Conservation (phyloP, 805 yeast species). For the Saturnispora bothae region DNA sequence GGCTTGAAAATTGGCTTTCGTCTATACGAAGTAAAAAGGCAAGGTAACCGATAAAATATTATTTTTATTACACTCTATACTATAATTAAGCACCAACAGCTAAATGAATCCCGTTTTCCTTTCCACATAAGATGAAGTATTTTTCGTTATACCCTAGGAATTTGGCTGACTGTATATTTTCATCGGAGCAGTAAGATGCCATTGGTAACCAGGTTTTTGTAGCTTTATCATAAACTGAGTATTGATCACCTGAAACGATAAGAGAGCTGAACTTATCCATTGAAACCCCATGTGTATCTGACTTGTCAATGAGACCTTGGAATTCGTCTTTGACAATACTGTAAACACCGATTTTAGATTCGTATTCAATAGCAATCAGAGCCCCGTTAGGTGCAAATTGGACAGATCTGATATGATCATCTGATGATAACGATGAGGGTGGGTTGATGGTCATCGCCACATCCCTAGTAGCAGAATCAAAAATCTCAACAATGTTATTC, state of each 20-base stretch:
- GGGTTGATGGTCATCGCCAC: slow-evolving; percentile 9
- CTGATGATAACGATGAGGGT: not conserved
- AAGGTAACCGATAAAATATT: too few species aligned
- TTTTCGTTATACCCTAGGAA: not conserved
- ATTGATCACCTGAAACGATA: slow-evolving; percentile 1
- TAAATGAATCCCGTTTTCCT: not conserved
- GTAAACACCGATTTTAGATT: slow-evolving; percentile 13
- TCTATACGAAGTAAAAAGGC: too few species aligned
- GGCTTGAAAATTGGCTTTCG: too few species aligned
- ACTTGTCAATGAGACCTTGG: not conserved
- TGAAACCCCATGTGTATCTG: not conserved
- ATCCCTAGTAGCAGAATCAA: slow-evolving; percentile 9
- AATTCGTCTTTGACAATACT: slow-evolving; percentile 18
- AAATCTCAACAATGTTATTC: slow-evolving; percentile 11
- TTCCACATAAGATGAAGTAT: slow-evolving; percentile 1
- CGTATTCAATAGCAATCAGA: slow-evolving; percentile 31
- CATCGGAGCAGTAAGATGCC: not conserved
- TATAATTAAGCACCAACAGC: too few species aligned
- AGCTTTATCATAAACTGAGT: slow-evolving; percentile 9
- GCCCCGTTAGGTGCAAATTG: slow-evolving; percentile 42
- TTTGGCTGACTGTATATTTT: not conserved
- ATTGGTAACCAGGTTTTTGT: slow-evolving; percentile 5
- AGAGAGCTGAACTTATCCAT: slow-evolving; percentile 10
- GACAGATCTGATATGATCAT: not conserved
- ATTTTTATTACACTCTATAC: too few species aligned